Evolutionary conservation across 331 rosid species (phyloP).

Genomic region (Pyrus hybrid): DNA sequence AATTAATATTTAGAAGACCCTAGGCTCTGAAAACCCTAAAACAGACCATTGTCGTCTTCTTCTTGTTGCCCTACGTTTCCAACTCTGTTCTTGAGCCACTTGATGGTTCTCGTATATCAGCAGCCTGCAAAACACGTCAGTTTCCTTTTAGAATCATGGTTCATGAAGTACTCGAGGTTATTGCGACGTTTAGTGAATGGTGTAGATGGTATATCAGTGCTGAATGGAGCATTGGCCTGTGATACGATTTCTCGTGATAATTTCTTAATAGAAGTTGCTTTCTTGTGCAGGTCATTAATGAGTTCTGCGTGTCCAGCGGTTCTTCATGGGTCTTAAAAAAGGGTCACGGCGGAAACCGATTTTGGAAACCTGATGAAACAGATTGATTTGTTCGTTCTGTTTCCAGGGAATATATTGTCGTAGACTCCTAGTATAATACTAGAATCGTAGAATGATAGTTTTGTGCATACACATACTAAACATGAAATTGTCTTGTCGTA

Average conservation of each 20-base stretch:
- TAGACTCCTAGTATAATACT: not conserved
- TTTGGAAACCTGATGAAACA: not conserved
- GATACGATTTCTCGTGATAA: not conserved
- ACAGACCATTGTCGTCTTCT: not conserved
- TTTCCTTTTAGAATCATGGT: too few species aligned
- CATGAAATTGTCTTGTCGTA: not conserved
- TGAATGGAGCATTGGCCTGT: not conserved
- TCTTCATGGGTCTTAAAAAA: constrained; percentile 63
- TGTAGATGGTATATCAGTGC: not conserved
- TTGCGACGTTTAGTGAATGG: too few species aligned
- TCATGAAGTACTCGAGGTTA: too few species aligned
- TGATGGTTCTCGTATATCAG: not conserved
- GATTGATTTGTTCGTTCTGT: not conserved
- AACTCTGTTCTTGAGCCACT: not conserved
- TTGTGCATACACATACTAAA: not conserved
- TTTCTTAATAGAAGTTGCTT: not conserved
- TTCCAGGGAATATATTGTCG: not conserved
- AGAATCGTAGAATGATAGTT: not conserved
- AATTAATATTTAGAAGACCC: not conserved
- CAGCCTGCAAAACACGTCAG: not conserved
- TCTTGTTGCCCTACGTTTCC: not conserved
- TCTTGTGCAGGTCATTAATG: constrained; percentile 63
- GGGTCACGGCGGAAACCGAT: constrained; percentile 31
- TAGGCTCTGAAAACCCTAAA: not conserved
- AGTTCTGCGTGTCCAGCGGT: constrained; percentile 56